These are phyloP conservation scores for Cercospora sp. DNA, from an alignment of 2,329 filamentous ascomycete genomes.

Conservation along the genomic window DNA sequence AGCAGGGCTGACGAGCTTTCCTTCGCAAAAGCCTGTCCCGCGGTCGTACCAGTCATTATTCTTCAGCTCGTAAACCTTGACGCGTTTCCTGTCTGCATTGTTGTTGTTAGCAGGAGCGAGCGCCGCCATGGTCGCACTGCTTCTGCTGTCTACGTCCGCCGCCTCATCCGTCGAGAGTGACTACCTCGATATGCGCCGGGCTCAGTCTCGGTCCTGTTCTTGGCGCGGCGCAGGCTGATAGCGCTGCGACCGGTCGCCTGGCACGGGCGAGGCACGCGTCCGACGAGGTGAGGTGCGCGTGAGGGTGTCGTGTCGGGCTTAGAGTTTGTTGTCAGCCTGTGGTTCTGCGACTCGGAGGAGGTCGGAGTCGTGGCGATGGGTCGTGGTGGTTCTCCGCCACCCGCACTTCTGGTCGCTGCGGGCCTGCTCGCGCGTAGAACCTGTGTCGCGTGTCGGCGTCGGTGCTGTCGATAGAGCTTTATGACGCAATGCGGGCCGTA, in stretches of 20 bases:
- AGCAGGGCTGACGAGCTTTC: conserved; percentile 61
- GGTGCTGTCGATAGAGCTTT: neutral
- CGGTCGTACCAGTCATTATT: conserved; percentile 99
- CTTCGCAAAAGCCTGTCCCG: conserved; percentile 92
- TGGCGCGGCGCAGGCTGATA: conserved; percentile 12
- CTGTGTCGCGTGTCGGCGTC: conserved; percentile 9
- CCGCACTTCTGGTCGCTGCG: neutral
- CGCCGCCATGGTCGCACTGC: conserved; percentile 34
- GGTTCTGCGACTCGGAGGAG: conserved; percentile 20
- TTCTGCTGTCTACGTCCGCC: conserved; percentile 21
- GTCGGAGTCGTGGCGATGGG: conserved; percentile 11
- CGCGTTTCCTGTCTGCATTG: conserved; percentile 60
- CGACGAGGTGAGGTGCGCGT: conserved; percentile 7
- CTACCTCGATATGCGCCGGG: conserved; percentile 23
- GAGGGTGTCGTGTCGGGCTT: neutral
- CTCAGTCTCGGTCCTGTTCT: conserved; percentile 1
- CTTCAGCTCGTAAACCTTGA: conserved; percentile 98
- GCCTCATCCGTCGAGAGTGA: conserved; percentile 27
- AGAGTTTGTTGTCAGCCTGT: conserved; percentile 10
- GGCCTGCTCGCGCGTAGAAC: neutral
- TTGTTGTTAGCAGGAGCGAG: conserved; percentile 44
- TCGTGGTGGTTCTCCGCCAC: conserved; percentile 8
- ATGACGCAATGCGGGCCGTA: conserved; percentile 16
- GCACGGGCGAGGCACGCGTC: conserved; percentile 8
- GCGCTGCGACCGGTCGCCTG: conserved; percentile 16